Percentiles rank a stretch among this genome's conserved stretches.
phyloP scores from a whole-genome alignment of 192 early-diverging fungal genomes.

The Ambispora gerdemannii region DNA sequence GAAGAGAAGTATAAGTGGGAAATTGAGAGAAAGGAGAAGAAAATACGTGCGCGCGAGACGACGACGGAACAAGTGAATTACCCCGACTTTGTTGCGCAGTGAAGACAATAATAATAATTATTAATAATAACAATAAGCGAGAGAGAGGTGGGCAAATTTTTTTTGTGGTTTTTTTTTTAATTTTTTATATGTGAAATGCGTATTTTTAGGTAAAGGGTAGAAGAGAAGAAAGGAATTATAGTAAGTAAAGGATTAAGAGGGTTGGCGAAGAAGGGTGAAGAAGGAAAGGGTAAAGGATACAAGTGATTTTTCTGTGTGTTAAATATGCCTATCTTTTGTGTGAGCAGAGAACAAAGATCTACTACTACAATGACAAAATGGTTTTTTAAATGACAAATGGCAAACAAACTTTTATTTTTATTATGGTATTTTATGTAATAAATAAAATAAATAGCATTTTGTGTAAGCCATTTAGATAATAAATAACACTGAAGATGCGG shows the following conservation, averaged over 20 bases:
- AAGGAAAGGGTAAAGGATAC: background rate
- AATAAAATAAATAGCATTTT: too few relatives aligned
- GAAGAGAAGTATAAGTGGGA: background rate
- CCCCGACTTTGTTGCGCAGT: background rate
- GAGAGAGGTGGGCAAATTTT: background rate
- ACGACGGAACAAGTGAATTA: background rate
- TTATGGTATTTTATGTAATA: too few relatives aligned
- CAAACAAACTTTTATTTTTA: too few relatives aligned
- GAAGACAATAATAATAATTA: background rate
- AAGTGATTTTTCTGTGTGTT: background rate
- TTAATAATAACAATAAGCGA: background rate
- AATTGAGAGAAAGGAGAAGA: background rate
- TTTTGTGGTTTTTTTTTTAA: background rate
- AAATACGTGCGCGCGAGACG: background rate
- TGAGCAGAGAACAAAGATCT: too few relatives aligned
- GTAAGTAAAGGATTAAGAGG: background rate
- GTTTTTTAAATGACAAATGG: too few relatives aligned
- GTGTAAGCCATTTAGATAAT: too few relatives aligned
- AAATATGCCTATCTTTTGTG: background rate
- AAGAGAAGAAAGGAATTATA: slow-evolving; percentile 6
- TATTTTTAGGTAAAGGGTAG: background rate
- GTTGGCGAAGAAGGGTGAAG: background rate
- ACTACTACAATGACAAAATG: too few relatives aligned
- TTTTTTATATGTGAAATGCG: slow-evolving; percentile 1
- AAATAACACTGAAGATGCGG: too few relatives aligned